phyloP scores from a whole-genome alignment of 2,329 filamentous ascomycete genomes.

The Fusarium torulosum region DNA sequence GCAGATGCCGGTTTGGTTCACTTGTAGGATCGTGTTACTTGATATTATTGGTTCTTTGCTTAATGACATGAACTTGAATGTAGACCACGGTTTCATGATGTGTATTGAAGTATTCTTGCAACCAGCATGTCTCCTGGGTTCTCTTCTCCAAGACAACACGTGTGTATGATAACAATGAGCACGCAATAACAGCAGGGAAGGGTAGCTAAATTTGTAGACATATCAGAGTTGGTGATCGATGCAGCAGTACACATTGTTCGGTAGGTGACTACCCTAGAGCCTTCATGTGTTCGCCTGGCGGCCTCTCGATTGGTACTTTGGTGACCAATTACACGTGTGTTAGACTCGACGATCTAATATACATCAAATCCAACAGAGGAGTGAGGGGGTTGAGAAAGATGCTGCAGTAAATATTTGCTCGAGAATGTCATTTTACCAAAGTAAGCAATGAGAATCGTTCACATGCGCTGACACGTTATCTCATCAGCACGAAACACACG shows the following conservation, averaged over 20 bases:
- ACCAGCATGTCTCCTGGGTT: neutral
- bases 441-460: too few relatives aligned
- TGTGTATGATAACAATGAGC: neutral
- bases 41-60: neutral
- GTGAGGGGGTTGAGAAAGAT: neutral
- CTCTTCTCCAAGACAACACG: neutral
- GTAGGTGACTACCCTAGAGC: neutral
- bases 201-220: neutral
- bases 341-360: too few relatives aligned
- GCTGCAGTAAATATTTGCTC: accelerated
- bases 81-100: neutral
- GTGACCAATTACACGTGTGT: too few relatives aligned
- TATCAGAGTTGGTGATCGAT: neutral
- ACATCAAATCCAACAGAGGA: neutral
- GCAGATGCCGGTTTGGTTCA: slow-evolving; percentile 3
- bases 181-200: neutral
- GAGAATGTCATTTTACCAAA: too few relatives aligned
- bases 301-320: too few relatives aligned
- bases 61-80: neutral
- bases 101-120: neutral
- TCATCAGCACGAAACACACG: too few relatives aligned
- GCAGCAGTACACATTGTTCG: neutral
- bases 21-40: neutral
- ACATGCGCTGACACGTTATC: too few relatives aligned
- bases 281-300: neutral